Conservation (phyloP, 306 rosid genomes). For the Lagenaria siceraria region DNA sequence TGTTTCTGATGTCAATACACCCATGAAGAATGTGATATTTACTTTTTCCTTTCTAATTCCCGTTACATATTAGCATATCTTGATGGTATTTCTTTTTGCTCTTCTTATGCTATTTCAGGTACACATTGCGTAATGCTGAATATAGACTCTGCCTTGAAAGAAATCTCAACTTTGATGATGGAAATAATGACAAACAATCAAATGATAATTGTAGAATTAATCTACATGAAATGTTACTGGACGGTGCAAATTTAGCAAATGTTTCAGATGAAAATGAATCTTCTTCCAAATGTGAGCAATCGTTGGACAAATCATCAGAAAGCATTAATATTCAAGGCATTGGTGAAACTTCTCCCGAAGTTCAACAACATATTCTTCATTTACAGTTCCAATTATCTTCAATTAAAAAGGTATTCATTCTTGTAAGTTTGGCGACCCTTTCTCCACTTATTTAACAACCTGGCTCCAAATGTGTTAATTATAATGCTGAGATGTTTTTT, state of each 20-base stretch:
- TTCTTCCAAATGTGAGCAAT: conserved; percentile 31
- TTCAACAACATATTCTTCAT: conserved; percentile 50
- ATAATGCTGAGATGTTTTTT: no score
- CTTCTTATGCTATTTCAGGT: conserved; percentile 34
- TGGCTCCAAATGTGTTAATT: neutral
- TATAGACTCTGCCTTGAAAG: conserved; percentile 82
- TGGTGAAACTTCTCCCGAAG: conserved; percentile 68
- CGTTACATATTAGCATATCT: neutral
- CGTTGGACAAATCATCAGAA: conserved; percentile 20
- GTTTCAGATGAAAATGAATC: conserved; percentile 31
- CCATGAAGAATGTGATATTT: neutral
- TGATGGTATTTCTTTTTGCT: neutral
- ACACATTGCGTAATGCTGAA: conserved; percentile 87
- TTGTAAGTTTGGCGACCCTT: neutral
- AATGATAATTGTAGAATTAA: conserved; percentile 27
- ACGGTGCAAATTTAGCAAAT: conserved; percentile 40
- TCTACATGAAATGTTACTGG: conserved; percentile 46
- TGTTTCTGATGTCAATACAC: neutral
- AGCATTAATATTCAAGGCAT: conserved; percentile 44
- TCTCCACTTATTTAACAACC: neutral
- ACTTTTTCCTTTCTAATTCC: neutral
- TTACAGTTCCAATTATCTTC: conserved; percentile 74
- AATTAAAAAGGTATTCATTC: conserved; percentile 42
- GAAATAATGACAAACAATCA: conserved; percentile 34
- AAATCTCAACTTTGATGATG: conserved; percentile 46